Evolutionary conservation across 441 rosid genomes (phyloP).

Genomic region (Oxalis stricta): DNA sequence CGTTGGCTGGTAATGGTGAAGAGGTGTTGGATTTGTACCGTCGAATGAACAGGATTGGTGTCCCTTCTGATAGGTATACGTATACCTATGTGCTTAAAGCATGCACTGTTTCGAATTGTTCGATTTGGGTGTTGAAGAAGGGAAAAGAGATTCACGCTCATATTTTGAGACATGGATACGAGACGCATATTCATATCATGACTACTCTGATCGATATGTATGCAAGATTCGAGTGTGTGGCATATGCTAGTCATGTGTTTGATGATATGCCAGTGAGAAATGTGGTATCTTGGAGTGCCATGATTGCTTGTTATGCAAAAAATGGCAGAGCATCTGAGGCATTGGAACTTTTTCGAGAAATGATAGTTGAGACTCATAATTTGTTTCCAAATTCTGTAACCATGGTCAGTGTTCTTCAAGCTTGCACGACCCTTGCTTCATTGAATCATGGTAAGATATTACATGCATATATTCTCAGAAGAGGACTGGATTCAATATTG

Average conservation of each 20-base stretch:
- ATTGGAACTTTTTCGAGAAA: slow-evolving; percentile 38
- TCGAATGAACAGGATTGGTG: slow-evolving; percentile 40
- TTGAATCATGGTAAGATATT: slow-evolving; percentile 54
- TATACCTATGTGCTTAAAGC: slow-evolving; percentile 79
- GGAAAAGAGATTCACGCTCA: slow-evolving; percentile 83
- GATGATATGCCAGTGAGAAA: slow-evolving; percentile 33
- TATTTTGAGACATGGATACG: slow-evolving; percentile 47
- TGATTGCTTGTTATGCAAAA: slow-evolving; percentile 56
- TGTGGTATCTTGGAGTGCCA: slow-evolving; percentile 67
- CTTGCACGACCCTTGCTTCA: slow-evolving; percentile 57
- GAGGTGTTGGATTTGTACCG: slow-evolving; percentile 59
- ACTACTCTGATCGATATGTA: slow-evolving; percentile 86
- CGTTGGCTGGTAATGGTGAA: slow-evolving; percentile 61
- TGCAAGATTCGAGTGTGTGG: slow-evolving; percentile 58
- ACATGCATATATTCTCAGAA: slow-evolving; percentile 49
- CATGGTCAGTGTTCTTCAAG: slow-evolving; percentile 70
- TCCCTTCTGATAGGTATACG: slow-evolving; percentile 65
- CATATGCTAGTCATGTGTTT: slow-evolving; percentile 39
- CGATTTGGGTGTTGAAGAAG: slow-evolving; percentile 20
- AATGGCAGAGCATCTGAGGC: slow-evolving; percentile 49
- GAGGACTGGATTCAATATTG: slow-evolving; percentile 51
- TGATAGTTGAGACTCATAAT: slow-evolving; percentile 29
- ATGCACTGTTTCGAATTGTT: slow-evolving; percentile 47
- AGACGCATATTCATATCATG: slow-evolving; percentile 51
- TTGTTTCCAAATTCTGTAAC: slow-evolving; percentile 43